Conservation (phyloP, 2,329 filamentous ascomycete species). For the Claviceps sp. region DNA sequence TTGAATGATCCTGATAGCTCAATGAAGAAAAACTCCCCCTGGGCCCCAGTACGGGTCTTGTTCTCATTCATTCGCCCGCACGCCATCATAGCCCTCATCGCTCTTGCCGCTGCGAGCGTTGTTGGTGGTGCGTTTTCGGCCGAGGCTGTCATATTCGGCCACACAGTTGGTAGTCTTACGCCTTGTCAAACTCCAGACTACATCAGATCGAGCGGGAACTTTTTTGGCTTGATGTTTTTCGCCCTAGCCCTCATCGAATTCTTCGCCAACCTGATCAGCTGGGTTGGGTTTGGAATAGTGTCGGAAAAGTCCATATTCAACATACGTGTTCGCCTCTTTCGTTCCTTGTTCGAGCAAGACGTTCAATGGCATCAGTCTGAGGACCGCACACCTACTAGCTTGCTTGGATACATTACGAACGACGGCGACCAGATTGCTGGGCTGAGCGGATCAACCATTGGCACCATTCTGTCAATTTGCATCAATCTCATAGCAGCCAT, state of each 20-base stretch:
- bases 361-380: conserved; percentile 59
- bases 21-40: not conserved
- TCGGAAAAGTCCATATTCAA: conserved; percentile 53
- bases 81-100: conserved; percentile 2
- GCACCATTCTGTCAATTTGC: conserved; percentile 52
- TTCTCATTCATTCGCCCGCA: conserved; percentile 5
- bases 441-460: conserved; percentile 57
- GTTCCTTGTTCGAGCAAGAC: conserved; percentile 51
- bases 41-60: not conserved
- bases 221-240: conserved; percentile 44
- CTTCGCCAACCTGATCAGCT: conserved; percentile 38
- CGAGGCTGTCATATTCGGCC: conserved; percentile 38
- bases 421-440: conserved; percentile 55
- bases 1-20: not conserved
- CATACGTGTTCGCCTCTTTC: conserved; percentile 49
- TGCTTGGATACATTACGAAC: conserved; percentile 55
- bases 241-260: conserved; percentile 31
- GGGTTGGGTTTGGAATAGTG: conserved; percentile 30
- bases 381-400: conserved; percentile 43
- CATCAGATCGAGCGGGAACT: conserved; percentile 25
- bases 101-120: conserved; percentile 17
- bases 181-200: conserved; percentile 27
- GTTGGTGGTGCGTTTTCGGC: conserved; percentile 40
- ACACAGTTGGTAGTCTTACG: conserved; percentile 30
- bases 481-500: conserved; percentile 58